Evolutionary conservation across 2,329 filamentous ascomycete genomes (phyloP), one percentile per base, ranked within the genome.

Genomic region (Fusarium aywerte): DNA sequence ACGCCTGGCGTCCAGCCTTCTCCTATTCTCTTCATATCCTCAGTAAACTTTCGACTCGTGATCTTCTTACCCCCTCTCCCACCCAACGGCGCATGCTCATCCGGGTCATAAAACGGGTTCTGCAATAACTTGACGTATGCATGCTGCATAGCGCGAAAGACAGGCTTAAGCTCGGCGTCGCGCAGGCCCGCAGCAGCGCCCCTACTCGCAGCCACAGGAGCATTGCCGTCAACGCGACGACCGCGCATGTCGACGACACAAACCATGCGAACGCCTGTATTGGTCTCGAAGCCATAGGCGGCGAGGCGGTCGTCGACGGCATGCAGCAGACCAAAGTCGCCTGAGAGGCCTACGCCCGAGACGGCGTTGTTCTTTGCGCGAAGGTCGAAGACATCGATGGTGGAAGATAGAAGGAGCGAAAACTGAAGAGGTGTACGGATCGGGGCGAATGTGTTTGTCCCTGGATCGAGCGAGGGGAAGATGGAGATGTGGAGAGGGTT

Each of bases 281-380:
- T 98, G 57, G 96, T 97, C 79, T 98, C 87, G 88, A 92, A 97
- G 73, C 96, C 96, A 81, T 98, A 99, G 70, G 93, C 91, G 33
- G 94, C 93, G 44, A 98, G 85, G 25, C 94, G 88, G 81, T 99
- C 95, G 81, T 98, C 96, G 61, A 98, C 85, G 60, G 94, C 93
- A 80, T 98, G 95, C 49, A 99, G 85, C 13, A 98, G 87, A 29
- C 96, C 95, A 69, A 96, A 90, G 77, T 98, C 95, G 72, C 96
- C 93, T 49, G 92, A 91, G 40, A 88, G 79, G 10, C 82, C 82
- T 25, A 80, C 78, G 42, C 78, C 79, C 20, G 76, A 73, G 53
- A 80, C 77, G 21, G 86, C 87, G 73, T 91, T 90, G 74, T 89
- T 86, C 53, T 90, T 90, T 68, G 92, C 85, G 58, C 93, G 92